Evolutionary conservation across 352 stramenopile species (phyloP), one percentile per base, ranked within the genome.

Genomic region (Ochromonadaceae sp.): DNA sequence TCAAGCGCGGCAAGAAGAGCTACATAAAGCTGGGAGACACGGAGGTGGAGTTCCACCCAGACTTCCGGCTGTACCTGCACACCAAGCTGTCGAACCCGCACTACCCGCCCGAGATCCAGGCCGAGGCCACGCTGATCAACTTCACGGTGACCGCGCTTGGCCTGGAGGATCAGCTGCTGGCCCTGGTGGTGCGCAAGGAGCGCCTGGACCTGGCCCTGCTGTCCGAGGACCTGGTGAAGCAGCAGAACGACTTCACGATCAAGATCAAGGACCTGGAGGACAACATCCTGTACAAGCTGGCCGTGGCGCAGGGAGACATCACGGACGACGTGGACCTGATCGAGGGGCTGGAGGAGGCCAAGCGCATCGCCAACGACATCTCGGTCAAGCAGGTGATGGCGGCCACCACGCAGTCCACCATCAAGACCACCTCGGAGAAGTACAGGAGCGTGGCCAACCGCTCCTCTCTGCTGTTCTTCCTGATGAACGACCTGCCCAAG

Each of bases 301-400:
- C 89, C n/a, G 93, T 79, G 59, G 87, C 87, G 0, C 84, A 96
- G 73, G 91, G 72, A 43, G 88, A 97, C 73, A 97, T 98, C 65
- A 96, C 88, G 31, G 93, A 95, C 75, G 94, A 98, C 73, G 88
- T 96, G 57, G 85, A 90, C 40, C 73, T 96, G 7, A 96, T 96
- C 69, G 85, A 89, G 44, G 91, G 91, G 65, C 67, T 96, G n/a
- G 91, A 91, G 65, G 80, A 94, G 63, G 95, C 88, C 0, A 96
- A 96, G 69, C 78, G 85, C 66, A 95, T 95, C 67, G 84, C 85
- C 14, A 73, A 81, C 76, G 60, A 95, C 81, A 82, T 82, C 17
- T 79, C 88, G 62, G 87, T 90, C 68, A 93, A 93, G 69, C 90
- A 90, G 76, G 86, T 91, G 46, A 76, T 84, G 15, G 87, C 87